Evolutionary conservation across 2,329 filamentous ascomycete genomes (phyloP), one percentile per base, ranked within the genome.

Genomic region (Fusarium miscanthi): DNA sequence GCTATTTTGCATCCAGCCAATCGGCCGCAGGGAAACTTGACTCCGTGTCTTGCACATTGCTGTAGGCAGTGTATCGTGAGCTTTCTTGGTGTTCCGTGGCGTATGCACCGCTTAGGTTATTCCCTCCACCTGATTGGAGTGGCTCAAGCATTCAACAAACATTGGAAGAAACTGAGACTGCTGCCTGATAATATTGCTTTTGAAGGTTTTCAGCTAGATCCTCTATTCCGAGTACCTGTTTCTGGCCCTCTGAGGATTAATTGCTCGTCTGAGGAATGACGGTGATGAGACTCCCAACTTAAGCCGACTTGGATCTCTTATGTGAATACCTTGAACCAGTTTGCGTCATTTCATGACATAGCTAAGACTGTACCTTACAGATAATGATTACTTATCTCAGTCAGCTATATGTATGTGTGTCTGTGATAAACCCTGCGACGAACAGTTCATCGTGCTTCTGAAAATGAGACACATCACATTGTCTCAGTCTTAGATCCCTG

Each of bases 401-500:
- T 30, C 27, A 30, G 27, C 23, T 25, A 25, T 30, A 35, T 54
- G 7, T 11, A 41, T n/a, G 13, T 9, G 8, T 31, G 23, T 14
- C 38, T 56, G 40, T 56, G 16, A 35, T 56, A 43, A 16, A 21
- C 33, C 25, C 16, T n/a, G 40, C 16, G 16, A 54, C 10, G 17
- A 61, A 57, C 49, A 30, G 8, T 23, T 37, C 19, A 57, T 61
- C 19, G 37, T 54, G 57, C 37, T 56, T 40, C 38, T 16, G 3
- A 41, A 45, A 30, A 45, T 45, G 38, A 61, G 49, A 61, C 49
- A 61, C 17, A 45, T 57, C 51, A 45, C 30, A 11, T 56, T 43
- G 48, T 30, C 31, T 25, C 23, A 27, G 27, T 3, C 35, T n/a
- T 0, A 53, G 35, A 41, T 61, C 49, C 38, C 25, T 43, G 49